Evolutionary conservation across 2,329 filamentous ascomycete species (phyloP), one percentile per base, ranked within the genome.

Genomic region (Ophiostoma angusticollis): DNA sequence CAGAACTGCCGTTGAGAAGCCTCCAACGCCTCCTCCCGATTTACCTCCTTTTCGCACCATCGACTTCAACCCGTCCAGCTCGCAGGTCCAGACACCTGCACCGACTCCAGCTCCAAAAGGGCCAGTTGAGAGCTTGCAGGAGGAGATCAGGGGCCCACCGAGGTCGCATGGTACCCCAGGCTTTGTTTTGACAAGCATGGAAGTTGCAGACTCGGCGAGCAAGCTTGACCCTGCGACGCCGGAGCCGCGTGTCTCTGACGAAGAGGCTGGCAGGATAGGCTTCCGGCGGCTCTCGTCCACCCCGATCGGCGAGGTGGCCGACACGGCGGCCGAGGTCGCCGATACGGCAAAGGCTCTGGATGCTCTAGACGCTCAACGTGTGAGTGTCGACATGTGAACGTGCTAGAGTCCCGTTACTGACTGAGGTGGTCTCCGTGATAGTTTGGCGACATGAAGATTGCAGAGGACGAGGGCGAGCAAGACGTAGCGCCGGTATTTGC

Each of bases 291-390:
- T 61, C 36, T 60, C 59, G 4, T 47, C 45, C 4, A 62, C 62
- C 4, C 61, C 62, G 4, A 60, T 63, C 33, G 52, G 57, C 19
- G 52, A 67, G 41, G 60, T 62, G 31, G 58, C 63, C 9, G 51
- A 51, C 5, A 63, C 59, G 6, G 63, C 64, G 6, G 62, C 60
- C 3, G 65, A 70, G 46, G 62, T 65, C 23, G 59, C 61, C 16
- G 58, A 65, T 39, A 56, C 54, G 19, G 62, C 65, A 14, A 51
- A 59, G 41, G 52, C 48, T 5, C 47, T 65, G 9, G 62, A 66
- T 40, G n/a, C n/a, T n/a, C n/a, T n/a, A n/a, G n/a, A 4, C 4
- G 4, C 6, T 23, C 14, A 9, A n/a, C 12, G 18, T 23, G 21
- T 16, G 4, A 21, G 16, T 21, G 3, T 18, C 23, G 22, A 19